Conservation (phyloP, 2,329 filamentous ascomycete genomes). For the Microdochium trichocladiopsis region DNA sequence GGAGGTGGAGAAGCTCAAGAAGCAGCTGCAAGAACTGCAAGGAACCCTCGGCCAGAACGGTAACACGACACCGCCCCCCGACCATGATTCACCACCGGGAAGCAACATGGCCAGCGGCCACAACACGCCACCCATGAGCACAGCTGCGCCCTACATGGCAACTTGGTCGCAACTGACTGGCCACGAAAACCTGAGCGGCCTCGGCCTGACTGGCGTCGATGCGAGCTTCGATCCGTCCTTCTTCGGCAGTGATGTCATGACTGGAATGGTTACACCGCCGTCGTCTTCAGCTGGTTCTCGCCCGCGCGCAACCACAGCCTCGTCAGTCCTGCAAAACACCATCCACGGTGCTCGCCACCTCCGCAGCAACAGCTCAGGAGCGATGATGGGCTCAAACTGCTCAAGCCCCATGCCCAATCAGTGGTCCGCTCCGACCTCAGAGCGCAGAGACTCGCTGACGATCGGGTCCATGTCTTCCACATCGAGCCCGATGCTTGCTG, state of each 20-base stretch:
- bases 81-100: constrained; percentile 16
- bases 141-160: neutral
- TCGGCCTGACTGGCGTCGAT: constrained; percentile 16
- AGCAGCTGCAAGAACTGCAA: constrained; percentile 22
- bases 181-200: constrained; percentile 14
- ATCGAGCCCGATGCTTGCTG: constrained; percentile 7
- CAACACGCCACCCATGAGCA: constrained; percentile 1
- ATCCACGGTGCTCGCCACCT: constrained; percentile 14
- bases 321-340: constrained; percentile 9
- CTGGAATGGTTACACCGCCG: constrained; percentile 11
- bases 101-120: constrained; percentile 15
- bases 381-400: constrained; percentile 15
- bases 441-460: constrained; percentile 13
- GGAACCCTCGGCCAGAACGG: constrained; percentile 15
- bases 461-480: constrained; percentile 3
- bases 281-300: constrained; percentile 9
- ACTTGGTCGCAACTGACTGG: constrained; percentile 15
- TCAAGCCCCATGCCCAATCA: constrained; percentile 13
- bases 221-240: constrained; percentile 15
- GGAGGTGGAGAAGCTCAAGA: constrained; percentile 23
- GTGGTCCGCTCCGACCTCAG: constrained; percentile 13
- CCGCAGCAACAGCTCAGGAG: constrained; percentile 20
- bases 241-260: constrained; percentile 15
- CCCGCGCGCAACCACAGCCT: constrained; percentile 14
- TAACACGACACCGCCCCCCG: constrained; percentile 18